Percentiles rank a stretch among this genome's conserved stretches.
These are phyloP conservation scores for Pseudisothecium myosuroides DNA, from an alignment of 225 moss, liverwort and hornwort genomes.

Conservation along the genomic window DNA sequence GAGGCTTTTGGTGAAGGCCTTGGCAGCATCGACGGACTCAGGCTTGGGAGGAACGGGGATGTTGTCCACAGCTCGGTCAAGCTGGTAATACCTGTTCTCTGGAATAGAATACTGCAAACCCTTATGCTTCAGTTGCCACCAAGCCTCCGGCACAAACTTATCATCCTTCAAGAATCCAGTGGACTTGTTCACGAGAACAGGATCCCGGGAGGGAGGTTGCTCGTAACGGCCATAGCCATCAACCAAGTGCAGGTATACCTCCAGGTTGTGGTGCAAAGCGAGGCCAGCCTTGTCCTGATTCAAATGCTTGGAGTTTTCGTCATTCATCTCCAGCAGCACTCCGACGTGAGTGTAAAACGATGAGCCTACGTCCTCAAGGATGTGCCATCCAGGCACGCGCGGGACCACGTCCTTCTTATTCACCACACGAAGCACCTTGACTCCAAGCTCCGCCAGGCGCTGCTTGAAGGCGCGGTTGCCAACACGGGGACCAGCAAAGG, in stretches of 20 bases:
- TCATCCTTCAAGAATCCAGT: conserved; percentile 24
- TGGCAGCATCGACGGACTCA: conserved; percentile 1
- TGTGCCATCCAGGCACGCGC: conserved; percentile 2
- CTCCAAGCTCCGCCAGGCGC: conserved; percentile 13
- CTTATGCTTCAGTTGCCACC: conserved; percentile 38
- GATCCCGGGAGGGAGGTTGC: conserved; percentile 14
- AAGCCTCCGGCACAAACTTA: conserved; percentile 18
- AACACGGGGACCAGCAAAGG: conserved; percentile 39
- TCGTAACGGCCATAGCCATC: conserved; percentile 25
- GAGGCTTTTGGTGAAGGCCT: neutral
- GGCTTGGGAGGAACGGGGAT: conserved; percentile 27
- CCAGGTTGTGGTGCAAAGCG: conserved; percentile 25
- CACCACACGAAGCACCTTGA: conserved; percentile 43
- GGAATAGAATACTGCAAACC: neutral
- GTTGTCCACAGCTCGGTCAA: conserved; percentile 9
- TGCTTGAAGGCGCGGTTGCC: conserved; percentile 15
- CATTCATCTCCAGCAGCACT: neutral
- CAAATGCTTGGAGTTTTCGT: conserved; percentile 12
- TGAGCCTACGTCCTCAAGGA: neutral
- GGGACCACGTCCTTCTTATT: conserved; percentile 12
- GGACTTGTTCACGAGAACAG: conserved; percentile 23
- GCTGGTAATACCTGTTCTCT: conserved; percentile 29
- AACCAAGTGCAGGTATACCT: conserved; percentile 39
- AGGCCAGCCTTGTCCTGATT: neutral
- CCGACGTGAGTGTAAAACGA: conserved; percentile 41